Percentiles rank a stretch among this genome's conserved stretches.
phyloP scores from a whole-genome alignment of 2,329 filamentous ascomycete genomes.

The Fulvia fulva region DNA sequence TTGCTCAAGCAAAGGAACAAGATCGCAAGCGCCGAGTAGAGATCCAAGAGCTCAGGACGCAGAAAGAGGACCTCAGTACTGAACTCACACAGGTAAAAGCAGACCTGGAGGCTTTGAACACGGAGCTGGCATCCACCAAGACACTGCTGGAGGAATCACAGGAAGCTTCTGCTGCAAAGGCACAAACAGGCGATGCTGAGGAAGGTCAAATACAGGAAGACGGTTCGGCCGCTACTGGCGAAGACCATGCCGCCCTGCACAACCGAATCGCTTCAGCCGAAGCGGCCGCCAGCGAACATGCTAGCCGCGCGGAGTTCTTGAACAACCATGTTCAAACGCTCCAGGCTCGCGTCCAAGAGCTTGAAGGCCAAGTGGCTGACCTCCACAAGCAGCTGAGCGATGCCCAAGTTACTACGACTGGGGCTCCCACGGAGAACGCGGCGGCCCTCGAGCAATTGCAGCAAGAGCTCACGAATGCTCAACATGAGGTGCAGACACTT shows the following conservation, averaged over 20 bases:
- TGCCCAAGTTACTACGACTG: slow-evolving; percentile 5
- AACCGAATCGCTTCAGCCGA: slow-evolving; percentile 39
- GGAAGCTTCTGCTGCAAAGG: slow-evolving; percentile 34
- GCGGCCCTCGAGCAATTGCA: slow-evolving; percentile 35
- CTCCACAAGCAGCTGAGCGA: slow-evolving; percentile 38
- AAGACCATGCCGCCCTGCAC: slow-evolving; percentile 36
- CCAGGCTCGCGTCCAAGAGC: slow-evolving; percentile 60
- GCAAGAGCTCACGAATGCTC: slow-evolving; percentile 42
- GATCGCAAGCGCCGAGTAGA: slow-evolving; percentile 63
- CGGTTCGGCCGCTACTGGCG: slow-evolving; percentile 22
- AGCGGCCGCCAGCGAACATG: slow-evolving; percentile 37
- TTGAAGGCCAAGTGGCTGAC: slow-evolving; percentile 55
- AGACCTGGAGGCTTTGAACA: slow-evolving; percentile 14
- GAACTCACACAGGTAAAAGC: slow-evolving; percentile 25
- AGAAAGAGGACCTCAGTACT: slow-evolving; percentile 54
- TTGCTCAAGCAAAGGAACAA: slow-evolving; percentile 49
- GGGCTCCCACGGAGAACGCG: slow-evolving; percentile 13
- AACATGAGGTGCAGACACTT: slow-evolving; percentile 45
- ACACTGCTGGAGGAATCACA: slow-evolving; percentile 62
- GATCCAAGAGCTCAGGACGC: slow-evolving; percentile 54
- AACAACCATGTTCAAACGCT: slow-evolving; percentile 46
- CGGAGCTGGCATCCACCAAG: slow-evolving; percentile 59
- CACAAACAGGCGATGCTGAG: slow-evolving; percentile 36
- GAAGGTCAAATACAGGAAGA: slow-evolving; percentile 45
- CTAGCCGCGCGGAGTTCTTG: slow-evolving; percentile 35